These are phyloP conservation scores for Colletotrichum neosansevieriae DNA, from an alignment of 2,329 filamentous ascomycete species.

Conservation along the genomic window DNA sequence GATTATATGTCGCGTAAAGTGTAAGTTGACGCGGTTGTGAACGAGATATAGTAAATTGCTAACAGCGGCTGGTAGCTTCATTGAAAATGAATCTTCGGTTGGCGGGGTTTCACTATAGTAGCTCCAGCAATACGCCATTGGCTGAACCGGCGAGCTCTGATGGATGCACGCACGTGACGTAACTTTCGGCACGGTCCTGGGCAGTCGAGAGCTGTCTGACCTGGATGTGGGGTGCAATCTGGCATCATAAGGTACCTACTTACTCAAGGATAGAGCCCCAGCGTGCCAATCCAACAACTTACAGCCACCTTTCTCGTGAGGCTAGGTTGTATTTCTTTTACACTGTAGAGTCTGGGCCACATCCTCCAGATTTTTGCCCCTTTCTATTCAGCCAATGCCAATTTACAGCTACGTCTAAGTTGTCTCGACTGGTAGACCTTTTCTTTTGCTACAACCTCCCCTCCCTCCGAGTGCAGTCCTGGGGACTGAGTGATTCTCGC, in stretches of 20 bases:
- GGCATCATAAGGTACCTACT: constrained; percentile 38
- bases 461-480: constrained; percentile 37
- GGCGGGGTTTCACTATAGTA: constrained; percentile 28
- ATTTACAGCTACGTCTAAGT: constrained; percentile 24
- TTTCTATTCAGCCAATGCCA: constrained; percentile 33
- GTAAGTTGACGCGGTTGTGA: not conserved
- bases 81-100: constrained; percentile 28
- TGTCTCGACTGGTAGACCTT: constrained; percentile 22
- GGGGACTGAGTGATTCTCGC: constrained; percentile 46
- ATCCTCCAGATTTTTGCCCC: constrained; percentile 13
- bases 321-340: constrained; percentile 33
- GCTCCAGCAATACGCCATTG: constrained; percentile 32
- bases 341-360: constrained; percentile 31
- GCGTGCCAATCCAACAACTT: constrained; percentile 28
- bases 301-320: constrained; percentile 34
- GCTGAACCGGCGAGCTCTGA: constrained; percentile 19
- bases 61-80: not conserved
- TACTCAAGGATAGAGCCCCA: constrained; percentile 32
- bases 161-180: constrained; percentile 36
- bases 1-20: not conserved
- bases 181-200: constrained; percentile 34
- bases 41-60: not conserved
- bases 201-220: constrained; percentile 19
- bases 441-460: constrained; percentile 22
- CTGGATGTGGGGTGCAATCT: constrained; percentile 42